Evolutionary conservation across 176 grass and related monocot species (phyloP), one percentile per base, ranked within the genome.

Genomic region (Carex parvula): DNA sequence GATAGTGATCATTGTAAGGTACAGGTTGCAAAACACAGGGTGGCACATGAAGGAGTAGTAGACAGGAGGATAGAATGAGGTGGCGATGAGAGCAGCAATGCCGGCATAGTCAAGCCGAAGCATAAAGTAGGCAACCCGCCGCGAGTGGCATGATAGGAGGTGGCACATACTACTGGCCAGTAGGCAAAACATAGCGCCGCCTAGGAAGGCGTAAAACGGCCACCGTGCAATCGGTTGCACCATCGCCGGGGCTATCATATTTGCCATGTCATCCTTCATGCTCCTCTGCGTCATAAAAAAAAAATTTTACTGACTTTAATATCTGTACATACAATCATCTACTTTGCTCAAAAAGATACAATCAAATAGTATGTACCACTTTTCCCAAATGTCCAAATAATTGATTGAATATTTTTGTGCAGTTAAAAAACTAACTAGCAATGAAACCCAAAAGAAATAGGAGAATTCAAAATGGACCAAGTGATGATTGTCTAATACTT

Each of bases 11-110:
- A 79, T 79, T 59, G 91, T 87, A 60, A 97, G 91, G 56, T 97
- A 97, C 57, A 97, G 62, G 83, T 94, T 92, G 94, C 91, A 94
- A 60, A 92, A 97, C 80, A 97, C 91, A 57, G 94, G 94, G 57
- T 97, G 82, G 81, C 94, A 97, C 88, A 97, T 90, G 86, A 97
- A 97, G 71, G 89, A 89, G 78, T 97, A 97, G 88, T 94, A 97
- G 48, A 97, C 91, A n/a, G 86, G 84, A 81, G 94, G 94, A 80
- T 97, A 97, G 82, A 97, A 97, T 20, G 94, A 97, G 48, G 94
- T 94, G 1, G 94, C 82, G 4, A 97, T 97, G 21, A 97, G 94
- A 84, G 91, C 94, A 71, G 94, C 84, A 57, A 97, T 97, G 69
- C 94, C 94, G 14, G 91, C 94, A 63, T 97, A 97, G 65, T 97